phyloP scores from a whole-genome alignment of 768 basidiomycete species.

The Leccinellum luteum region DNA sequence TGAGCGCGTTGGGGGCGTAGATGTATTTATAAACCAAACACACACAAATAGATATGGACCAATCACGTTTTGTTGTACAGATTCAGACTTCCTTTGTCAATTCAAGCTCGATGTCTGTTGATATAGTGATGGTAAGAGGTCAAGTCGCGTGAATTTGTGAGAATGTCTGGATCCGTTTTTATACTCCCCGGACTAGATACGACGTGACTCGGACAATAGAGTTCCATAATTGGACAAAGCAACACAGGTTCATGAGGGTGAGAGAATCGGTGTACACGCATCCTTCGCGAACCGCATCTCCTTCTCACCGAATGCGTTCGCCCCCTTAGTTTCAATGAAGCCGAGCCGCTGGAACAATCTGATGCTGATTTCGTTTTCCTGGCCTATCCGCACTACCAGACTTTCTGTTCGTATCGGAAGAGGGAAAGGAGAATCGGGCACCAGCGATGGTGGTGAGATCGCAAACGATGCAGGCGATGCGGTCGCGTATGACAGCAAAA shows the following conservation, averaged over 20 bases:
- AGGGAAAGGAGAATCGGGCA: slow-evolving; percentile 34
- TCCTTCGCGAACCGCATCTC: slow-evolving; percentile 58
- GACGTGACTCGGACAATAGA: slow-evolving; percentile 18
- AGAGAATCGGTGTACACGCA: background rate
- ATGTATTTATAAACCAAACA: slow-evolving; percentile 6
- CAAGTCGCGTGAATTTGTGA: slow-evolving; percentile 1
- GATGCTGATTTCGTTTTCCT: slow-evolving; percentile 67
- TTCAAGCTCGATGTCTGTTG: background rate
- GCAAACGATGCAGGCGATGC: slow-evolving; percentile 31
- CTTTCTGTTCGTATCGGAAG: slow-evolving; percentile 42
- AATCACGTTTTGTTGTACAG: background rate
- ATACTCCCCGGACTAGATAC: background rate
- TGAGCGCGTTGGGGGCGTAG: background rate
- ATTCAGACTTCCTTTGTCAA: background rate
- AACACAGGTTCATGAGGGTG: background rate
- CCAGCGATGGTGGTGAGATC: slow-evolving; percentile 10
- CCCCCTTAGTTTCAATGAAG: slow-evolving; percentile 63
- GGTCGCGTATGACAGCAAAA: slow-evolving; percentile 70
- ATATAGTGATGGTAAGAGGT: slow-evolving; percentile 1
- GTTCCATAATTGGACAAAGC: slow-evolving; percentile 2
- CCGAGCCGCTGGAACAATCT: slow-evolving; percentile 73
- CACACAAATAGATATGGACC: slow-evolving; percentile 11
- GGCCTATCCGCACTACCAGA: slow-evolving; percentile 71
- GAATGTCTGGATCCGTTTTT: background rate
- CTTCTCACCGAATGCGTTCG: slow-evolving; percentile 77